Evolutionary conservation across 2,329 filamentous ascomycete genomes (phyloP), one percentile per base, ranked within the genome.

Genomic region (Trichothecium roseum): DNA sequence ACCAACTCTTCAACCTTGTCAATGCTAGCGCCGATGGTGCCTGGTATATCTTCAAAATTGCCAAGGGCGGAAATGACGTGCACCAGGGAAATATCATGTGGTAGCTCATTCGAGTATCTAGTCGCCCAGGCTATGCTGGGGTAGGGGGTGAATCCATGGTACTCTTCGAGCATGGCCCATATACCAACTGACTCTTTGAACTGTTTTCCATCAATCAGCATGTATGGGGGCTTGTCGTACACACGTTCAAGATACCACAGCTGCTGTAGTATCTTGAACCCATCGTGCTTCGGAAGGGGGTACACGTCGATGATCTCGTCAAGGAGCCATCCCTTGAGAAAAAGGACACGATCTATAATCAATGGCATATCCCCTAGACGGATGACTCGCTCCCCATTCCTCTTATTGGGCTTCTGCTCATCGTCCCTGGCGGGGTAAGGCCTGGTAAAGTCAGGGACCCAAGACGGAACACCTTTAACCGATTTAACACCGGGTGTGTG

Each of bases 51-150:
- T 32, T 32, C 14, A 12, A 33, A 17, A 24, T 33, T 15, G 15
- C 12, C 20, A 10, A 6, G 18, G n/a, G 4, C 18, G 15, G 17
- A 10, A 14, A 33, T 14, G 13, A 22, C 20, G 10, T 33, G 9
- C 8, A 33, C 31, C 12, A 33, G 17, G 9, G 31, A 33, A 18
- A 32, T 18, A n/a, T 32, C 30, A 18, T 3, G 7, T 6, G 30
- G 16, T 12, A 18, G 16, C 12, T 17, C 15, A 12, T 20, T 15
- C 12, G 31, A 5, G 7, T 15, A 8, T 9, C 20, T 12, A 12
- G 31, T 33, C 18, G 31, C 31, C 31, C 31, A 33, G 15, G 17
- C 18, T 13, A 33, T 22, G 18, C 31, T 33, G 9, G 31, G 31
- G 5, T 14, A 33, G 8, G 10, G 4, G 6, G 16, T 13, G 14